Evolutionary conservation across 2,329 filamentous ascomycete genomes (phyloP), one percentile per base, ranked within the genome.

Genomic region (Claviceps sorghi): DNA sequence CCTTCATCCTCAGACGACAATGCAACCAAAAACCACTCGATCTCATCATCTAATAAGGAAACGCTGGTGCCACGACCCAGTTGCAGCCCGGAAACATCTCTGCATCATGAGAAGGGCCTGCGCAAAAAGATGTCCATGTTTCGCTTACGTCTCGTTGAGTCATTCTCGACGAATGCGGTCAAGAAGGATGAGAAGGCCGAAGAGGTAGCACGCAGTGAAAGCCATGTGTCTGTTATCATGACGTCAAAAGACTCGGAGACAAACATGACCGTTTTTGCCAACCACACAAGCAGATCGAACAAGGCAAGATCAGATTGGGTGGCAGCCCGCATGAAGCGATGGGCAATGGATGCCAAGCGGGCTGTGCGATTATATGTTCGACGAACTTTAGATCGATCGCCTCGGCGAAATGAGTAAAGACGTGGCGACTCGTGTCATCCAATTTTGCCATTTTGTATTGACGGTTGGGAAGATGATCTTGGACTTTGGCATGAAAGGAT

Each of bases 271-370:
- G 38, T 44, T 52, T 3, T 51, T 53, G 42, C 34, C 51, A 54
- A 45, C 9, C 32, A 38, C 30, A 22, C 40, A 17, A 26, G n/a
- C 22, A 48, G 19, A 46, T 29, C 19, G 13, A 43, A 43, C 36
- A 51, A 49, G 19, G 47, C 42, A 17, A 58, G 49, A 47, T 53
- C 58, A 29, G 60, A 56, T 44, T 60, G 57, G 50, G 56, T 56
- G 49, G 58, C 55, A 13, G 58, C 58, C 6, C 60, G 63, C 32
- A 58, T 70, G 34, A 64, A 59, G 52, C 60, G 59, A 40, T 70
- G 67, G 67, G 65, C 65, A 22, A 59, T 55, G 49, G 61, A 62
- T 46, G 65, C 64, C 26, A 68, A 60, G 47, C 59, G 59, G 41
- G 62, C 60, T 34, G 60, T 69, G 34, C 64, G 62, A 19, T 61